A percentile compares a stretch with the other conserved stretches of the same genome.
Evolutionary conservation across 352 stramenopile genomes (phyloP).

Genomic region (Globisporangium alternatum): DNA sequence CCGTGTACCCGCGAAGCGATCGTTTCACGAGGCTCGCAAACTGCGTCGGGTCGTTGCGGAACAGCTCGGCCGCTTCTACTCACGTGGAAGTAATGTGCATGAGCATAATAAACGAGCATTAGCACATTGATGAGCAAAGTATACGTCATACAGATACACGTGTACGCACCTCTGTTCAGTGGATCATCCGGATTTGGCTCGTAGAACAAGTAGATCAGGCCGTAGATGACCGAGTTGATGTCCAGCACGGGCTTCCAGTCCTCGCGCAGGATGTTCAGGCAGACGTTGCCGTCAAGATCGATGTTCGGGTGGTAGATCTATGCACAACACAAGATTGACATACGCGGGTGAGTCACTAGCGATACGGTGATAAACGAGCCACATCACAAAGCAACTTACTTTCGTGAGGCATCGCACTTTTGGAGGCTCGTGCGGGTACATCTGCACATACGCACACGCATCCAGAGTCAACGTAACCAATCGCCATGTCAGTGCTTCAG

Average conservation of each 20-base stretch:
- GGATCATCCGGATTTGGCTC: slow-evolving; percentile 99
- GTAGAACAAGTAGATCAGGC: slow-evolving; percentile 99
- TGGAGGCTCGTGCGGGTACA: slow-evolving; percentile 96
- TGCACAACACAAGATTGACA: slow-evolving; percentile 1
- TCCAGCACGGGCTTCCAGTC: slow-evolving; percentile 99
- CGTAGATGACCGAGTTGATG: slow-evolving; percentile 99
- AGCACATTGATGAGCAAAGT: too few species aligned
- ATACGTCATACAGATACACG: not conserved
- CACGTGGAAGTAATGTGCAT: slow-evolving; percentile 1
- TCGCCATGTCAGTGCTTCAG: not conserved
- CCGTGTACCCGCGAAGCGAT: slow-evolving; percentile 77
- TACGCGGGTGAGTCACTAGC: not conserved
- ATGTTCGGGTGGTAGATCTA: slow-evolving; percentile 99
- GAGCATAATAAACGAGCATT: not conserved
- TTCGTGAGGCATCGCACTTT: slow-evolving; percentile 97
- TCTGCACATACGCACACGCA: slow-evolving; percentile 28
- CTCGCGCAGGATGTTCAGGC: slow-evolving; percentile 96
- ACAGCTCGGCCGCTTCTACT: slow-evolving; percentile 95
- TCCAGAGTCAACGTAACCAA: not conserved
- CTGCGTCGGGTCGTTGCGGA: slow-evolving; percentile 91
- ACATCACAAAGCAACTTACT: slow-evolving; percentile 24
- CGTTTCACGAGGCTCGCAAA: slow-evolving; percentile 91
- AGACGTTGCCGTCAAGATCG: slow-evolving; percentile 98
- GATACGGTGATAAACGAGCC: not conserved
- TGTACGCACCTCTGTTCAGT: slow-evolving; percentile 89